Evolutionary conservation across 148 eudicot genomes (phyloP), one percentile per base, ranked within the genome.

Genomic region (Chenopodium suecicum): DNA sequence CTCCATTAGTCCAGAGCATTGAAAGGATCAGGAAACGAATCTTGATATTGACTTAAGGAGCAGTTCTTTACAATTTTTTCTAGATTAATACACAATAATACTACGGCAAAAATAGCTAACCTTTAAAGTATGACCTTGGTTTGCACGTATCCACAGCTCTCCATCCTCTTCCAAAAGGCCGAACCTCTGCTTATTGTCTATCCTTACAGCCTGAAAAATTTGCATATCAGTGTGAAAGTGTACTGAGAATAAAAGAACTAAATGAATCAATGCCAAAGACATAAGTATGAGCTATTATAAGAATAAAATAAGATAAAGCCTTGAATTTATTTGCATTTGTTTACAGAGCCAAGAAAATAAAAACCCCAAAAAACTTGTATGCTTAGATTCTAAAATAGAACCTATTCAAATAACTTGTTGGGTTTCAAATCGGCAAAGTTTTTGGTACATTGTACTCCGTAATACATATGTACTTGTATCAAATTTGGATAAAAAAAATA

Each of bases 181-280:
- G 88, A 96, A 87, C 78, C 99, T 88, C 85, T 96, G 98, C 89
- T 96, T 96, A 86, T 94, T 96, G 84, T 96, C 99, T 86, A 58
- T 85, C 76, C 92, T 87, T 54, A 96, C 99, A 78, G 97, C 95
- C 99, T 95, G 84, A 75, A 78, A 70, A 50, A 78, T 37, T 60
- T 27, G 50, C 50, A 85, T 9, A 68, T 71, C 66, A 44, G 58
- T 77, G 52, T 62, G 44, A 71, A 76, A 34, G 50, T 20, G 16
- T n/a, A 10, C 13, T 65, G 46, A 58, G n/a, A 74, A 37, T 46
- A 84, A 5, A 73, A n/a, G 31, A 50, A 48, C 31, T 52, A 78
- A n/a, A 23, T 11, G 65, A 74, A 29, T 60, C 7, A 63, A 63
- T 8, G 37, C 31, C 25, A 64, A 52, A 69, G 20, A 70, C 22